Conservation (phyloP, 176 grass and related monocot species). For the Panicum miliaceum region DNA sequence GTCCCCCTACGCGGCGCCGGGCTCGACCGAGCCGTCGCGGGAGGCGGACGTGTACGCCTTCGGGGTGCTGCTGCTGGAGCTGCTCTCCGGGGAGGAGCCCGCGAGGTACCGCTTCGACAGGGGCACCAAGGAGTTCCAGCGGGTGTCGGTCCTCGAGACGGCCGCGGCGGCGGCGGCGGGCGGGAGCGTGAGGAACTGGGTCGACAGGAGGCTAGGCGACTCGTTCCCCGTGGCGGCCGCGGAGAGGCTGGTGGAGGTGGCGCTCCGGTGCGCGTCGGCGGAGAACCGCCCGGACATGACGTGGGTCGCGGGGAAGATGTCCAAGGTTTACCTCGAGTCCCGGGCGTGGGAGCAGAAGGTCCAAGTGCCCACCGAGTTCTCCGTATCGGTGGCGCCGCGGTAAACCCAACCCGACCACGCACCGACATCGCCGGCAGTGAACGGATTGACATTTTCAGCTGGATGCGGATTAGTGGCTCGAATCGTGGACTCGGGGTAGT, state of each 20-base stretch:
- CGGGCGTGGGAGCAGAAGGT: constrained; percentile 58
- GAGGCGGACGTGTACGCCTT: constrained; percentile 66
- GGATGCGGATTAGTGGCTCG: not conserved
- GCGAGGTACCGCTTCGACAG: constrained; percentile 57
- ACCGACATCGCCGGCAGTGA: constrained; percentile 25
- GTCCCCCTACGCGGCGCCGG: constrained; percentile 41
- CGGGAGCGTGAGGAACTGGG: constrained; percentile 53
- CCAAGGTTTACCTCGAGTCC: constrained; percentile 65
- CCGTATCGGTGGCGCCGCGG: constrained; percentile 61
- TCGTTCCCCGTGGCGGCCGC: constrained; percentile 66
- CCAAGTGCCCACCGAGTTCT: constrained; percentile 51
- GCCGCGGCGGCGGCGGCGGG: constrained; percentile 45
- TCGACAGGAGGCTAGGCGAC: constrained; percentile 69
- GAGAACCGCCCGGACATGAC: constrained; percentile 58
- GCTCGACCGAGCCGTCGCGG: constrained; percentile 9
- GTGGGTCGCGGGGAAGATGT: constrained; percentile 73
- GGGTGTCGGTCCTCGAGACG: constrained; percentile 58
- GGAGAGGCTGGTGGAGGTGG: constrained; percentile 61
- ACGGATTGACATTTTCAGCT: not conserved
- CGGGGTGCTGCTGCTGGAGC: constrained; percentile 64
- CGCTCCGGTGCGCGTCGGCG: constrained; percentile 51
- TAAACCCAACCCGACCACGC: not conserved
- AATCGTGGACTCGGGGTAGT: not conserved
- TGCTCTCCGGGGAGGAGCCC: constrained; percentile 64
- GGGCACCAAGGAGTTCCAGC: constrained; percentile 48